A percentile compares a stretch with the other conserved stretches of the same genome.
These are phyloP conservation scores for Thielaviopsis cerberus DNA, from an alignment of 2,329 filamentous ascomycete species.

Conservation along the genomic window DNA sequence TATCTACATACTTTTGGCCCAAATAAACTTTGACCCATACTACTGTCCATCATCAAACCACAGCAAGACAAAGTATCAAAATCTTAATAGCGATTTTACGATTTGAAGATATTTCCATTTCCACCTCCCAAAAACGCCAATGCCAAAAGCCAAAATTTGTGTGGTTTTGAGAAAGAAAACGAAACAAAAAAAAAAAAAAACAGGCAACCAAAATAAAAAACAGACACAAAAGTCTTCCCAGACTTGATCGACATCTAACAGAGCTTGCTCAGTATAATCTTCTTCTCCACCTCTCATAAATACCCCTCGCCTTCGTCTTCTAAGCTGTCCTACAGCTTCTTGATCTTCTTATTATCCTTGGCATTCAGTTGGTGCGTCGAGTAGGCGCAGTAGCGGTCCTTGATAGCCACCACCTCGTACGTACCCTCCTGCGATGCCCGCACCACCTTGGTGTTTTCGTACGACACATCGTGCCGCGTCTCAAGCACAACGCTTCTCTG, in stretches of 20 bases:
- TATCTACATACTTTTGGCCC: neutral
- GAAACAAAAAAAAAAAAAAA: slow-evolving; percentile 3
- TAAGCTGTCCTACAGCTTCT: slow-evolving; percentile 8
- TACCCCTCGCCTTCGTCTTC: neutral
- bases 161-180: slow-evolving; percentile 4
- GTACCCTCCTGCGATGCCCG: slow-evolving; percentile 84
- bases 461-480: slow-evolving; percentile 70
- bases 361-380: slow-evolving; percentile 47
- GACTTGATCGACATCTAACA: neutral
- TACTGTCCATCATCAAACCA: neutral
- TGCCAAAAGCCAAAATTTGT: slow-evolving; percentile 7
- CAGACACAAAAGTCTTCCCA: slow-evolving; percentile 1
- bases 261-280: neutral
- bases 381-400: slow-evolving; percentile 82
- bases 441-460: slow-evolving; percentile 65
- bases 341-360: slow-evolving; percentile 23
- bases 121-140: slow-evolving; percentile 10
- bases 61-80: no score
- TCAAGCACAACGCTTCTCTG: slow-evolving; percentile 69
- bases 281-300: neutral
- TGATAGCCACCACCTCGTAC: slow-evolving; percentile 92
- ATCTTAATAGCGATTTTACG: no score
- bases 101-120: slow-evolving; percentile 11
- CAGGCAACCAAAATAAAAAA: slow-evolving; percentile 1
- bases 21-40: no score